Evolutionary conservation across 2,329 filamentous ascomycete species (phyloP).

Genomic region (Lachnellula hyalina): DNA sequence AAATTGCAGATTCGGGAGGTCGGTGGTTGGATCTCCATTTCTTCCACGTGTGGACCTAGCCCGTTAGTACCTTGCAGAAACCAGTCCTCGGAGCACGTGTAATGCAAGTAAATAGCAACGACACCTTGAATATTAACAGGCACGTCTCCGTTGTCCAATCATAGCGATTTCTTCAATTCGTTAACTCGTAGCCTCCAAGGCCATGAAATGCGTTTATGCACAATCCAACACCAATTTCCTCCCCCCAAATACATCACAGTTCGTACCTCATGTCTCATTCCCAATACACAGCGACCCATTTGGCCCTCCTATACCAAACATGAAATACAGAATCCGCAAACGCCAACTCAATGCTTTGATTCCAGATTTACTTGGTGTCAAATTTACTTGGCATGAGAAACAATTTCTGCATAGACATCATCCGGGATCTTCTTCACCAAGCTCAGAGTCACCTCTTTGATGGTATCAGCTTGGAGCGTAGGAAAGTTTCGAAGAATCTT

Average conservation of each 20-base stretch:
- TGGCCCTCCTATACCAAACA: neutral
- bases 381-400: constrained; percentile 70
- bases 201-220: neutral
- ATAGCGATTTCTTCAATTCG: neutral
- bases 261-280: neutral
- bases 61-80: neutral
- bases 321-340: constrained; percentile 1
- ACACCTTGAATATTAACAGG: too few relatives aligned
- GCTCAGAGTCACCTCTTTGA: constrained; percentile 78
- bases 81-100: neutral
- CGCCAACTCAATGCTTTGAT: constrained; percentile 4
- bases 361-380: constrained; percentile 46
- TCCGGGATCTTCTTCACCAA: constrained; percentile 88
- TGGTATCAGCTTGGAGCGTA: constrained; percentile 72
- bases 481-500: constrained; percentile 87
- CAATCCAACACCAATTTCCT: neutral
- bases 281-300: neutral
- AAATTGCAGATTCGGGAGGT: neutral
- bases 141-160: too few relatives aligned
- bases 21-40: neutral
- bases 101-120: too few relatives aligned
- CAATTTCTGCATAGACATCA: constrained; percentile 84
- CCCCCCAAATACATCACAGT: neutral
- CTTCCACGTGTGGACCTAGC: neutral
- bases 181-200: neutral